Base-by-base conservation (phyloP, 2,329 filamentous ascomycete species). In the Penicillium capsulatum region DNA sequence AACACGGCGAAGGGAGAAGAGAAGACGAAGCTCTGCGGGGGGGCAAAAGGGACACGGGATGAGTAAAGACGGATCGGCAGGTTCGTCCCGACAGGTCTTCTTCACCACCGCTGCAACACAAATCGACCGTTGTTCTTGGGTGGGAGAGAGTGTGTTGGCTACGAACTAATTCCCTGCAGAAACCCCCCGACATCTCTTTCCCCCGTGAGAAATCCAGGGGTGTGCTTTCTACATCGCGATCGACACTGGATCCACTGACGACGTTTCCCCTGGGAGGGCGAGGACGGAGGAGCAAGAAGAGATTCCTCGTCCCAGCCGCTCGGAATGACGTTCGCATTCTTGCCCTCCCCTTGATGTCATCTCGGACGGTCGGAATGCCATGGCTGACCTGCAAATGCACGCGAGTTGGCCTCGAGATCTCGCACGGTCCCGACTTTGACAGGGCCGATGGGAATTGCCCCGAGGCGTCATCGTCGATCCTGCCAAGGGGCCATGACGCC, bases 261-360 rank as follows among this genome's bases (percentile, higher is more conserved):
- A 20, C 14, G 24, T 19, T 15, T 28, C 10, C 9, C 5, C 19
- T 33, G 26, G 26, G 13, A 22, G 19, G 19, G 19, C 19, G 19
- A 22, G 9, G 19, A 22, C 9, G 19, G 19, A 22, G 19, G 9
- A 7, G 13, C 17, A 7, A 5, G 17, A 17, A 16, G 28, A 22
- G 26, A 35, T 34, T 24, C 26, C 16, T 8, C 14, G 7, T 19
- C 35, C 37, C 37, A 46, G 37, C 40, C 37, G 27, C 34, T 32
- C 17, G 44, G 44, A 43, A 47, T 47, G 40, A 44, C 43, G 34
- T 46, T 27, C 7, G 31, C 43, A 46, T 46, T 43, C 43, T 26
- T 34, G 13, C 33, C 37, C 30, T 17, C 30, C 32, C 16, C 19
- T 42, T 47, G 44, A 47, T 47, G 44, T 47, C 40, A 47, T 43